phyloP scores from a whole-genome alignment of 371 early-diverging fungal genomes.

The Capillidium rhysosporum region DNA sequence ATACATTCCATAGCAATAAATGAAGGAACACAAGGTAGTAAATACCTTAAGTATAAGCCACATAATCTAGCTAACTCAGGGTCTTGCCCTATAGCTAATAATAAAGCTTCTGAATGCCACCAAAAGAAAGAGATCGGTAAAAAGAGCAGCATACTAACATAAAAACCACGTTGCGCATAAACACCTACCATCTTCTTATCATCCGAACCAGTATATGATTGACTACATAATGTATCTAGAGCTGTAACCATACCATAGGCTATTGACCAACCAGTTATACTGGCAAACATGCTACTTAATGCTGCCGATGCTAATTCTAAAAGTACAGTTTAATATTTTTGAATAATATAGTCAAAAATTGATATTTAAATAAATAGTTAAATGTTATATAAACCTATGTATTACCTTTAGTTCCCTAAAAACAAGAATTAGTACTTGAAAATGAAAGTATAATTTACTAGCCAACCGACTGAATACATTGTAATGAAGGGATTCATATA shows the following conservation, averaged over 20 bases:
- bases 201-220: constrained; percentile 51
- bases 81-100: constrained; percentile 30
- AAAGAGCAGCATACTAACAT: constrained; percentile 36
- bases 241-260: constrained; percentile 60
- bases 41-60: constrained; percentile 39
- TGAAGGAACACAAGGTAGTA: constrained; percentile 50
- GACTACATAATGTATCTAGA: constrained; percentile 75
- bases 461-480: not conserved
- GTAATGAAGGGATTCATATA: constrained; percentile 3
- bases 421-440: not conserved
- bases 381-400: too few relatives aligned
- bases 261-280: constrained; percentile 64
- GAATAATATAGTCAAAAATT: too few relatives aligned
- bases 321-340: too few relatives aligned
- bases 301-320: constrained; percentile 10
- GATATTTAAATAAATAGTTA: too few relatives aligned
- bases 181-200: constrained; percentile 58
- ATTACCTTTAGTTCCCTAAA: constrained; percentile 4
- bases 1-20: constrained; percentile 57
- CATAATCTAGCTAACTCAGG: constrained; percentile 20
- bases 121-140: constrained; percentile 56
- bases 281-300: constrained; percentile 25
- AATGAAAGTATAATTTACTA: not conserved
- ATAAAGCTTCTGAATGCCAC: constrained; percentile 37
- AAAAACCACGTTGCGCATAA: constrained; percentile 59